Base-by-base conservation (phyloP, 768 basidiomycete species). In the Lentinula lateritia region DNA sequence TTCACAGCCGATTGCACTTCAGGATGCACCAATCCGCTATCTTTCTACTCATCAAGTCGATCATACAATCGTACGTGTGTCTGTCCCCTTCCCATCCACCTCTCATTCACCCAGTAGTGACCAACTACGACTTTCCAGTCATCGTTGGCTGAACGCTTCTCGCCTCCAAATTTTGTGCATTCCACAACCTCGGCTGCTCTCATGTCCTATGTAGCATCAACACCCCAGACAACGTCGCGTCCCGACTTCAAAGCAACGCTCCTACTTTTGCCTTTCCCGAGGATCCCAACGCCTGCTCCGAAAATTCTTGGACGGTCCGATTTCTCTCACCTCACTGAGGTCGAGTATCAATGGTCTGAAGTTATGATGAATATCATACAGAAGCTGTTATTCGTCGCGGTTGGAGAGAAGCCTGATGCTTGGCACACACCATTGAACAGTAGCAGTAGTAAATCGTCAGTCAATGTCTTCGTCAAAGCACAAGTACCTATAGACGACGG, bases 111-210 rank as follows among this genome's bases (percentile, higher is more conserved):
- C 38, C 13, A 39, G 38, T 36, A 18, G 38, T 36, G 3, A 34
- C 60, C 20, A 42, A 52, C 2, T 23, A 50, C 28, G 15, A n/a
- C 52, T 38, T 28, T 45, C 9, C 36, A 83, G 80, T 69, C 71
- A 61, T 63, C 68, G 3, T 66, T 71, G 18, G 71, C 76, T 0
- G 65, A 77, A 54, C 69, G 68, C 1, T 85, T 85, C 58, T 66
- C 75, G 2, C 80, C 85, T 3, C 86, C 86, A 15, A 87, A 87
- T 64, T 74, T 88, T 38, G 67, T 86, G 50, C 81, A 79, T 63
- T 78, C 79, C 5, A 79, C 82, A 1, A 60, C 50, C 16, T 79
- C 84, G 0, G 84, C 86, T 5, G 76, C 85, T 1, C 75, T 87
- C 62, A 68, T 87, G 60, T 73, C 79, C 13, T 67, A 78, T 46